phyloP scores from a whole-genome alignment of 1,139 yeast genomes.

The Suhomyces yuchorum region DNA sequence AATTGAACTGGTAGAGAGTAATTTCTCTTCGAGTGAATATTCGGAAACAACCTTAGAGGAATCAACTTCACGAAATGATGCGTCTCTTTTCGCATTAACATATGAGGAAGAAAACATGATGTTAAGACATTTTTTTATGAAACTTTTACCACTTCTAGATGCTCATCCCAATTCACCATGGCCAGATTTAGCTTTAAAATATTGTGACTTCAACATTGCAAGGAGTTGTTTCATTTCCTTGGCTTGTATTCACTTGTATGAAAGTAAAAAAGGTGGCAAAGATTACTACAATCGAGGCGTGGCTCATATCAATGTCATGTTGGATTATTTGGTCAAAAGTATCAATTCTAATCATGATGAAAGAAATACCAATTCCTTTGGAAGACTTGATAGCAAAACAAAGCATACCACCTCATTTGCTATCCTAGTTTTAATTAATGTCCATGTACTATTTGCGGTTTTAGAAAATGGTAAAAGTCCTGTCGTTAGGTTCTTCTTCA shows the following conservation, averaged over 20 bases:
- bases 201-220: slow-evolving; percentile 58
- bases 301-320: slow-evolving; percentile 52
- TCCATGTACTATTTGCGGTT: slow-evolving; percentile 52
- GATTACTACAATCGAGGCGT: slow-evolving; percentile 53
- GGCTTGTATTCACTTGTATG: slow-evolving; percentile 56
- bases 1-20: background rate
- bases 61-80: background rate
- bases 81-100: slow-evolving; percentile 16
- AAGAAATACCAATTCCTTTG: background rate
- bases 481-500: slow-evolving; percentile 47
- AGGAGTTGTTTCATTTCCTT: slow-evolving; percentile 55
- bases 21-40: background rate
- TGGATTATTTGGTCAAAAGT: slow-evolving; percentile 49
- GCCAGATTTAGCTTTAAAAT: slow-evolving; percentile 57
- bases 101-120: slow-evolving; percentile 52
- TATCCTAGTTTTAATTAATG: slow-evolving; percentile 51
- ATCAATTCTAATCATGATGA: slow-evolving; percentile 19
- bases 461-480: slow-evolving; percentile 56
- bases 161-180: slow-evolving; percentile 61
- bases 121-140: slow-evolving; percentile 54
- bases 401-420: slow-evolving; percentile 49
- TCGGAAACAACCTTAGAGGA: background rate
- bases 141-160: slow-evolving; percentile 51
- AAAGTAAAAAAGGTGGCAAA: slow-evolving; percentile 47
- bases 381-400: slow-evolving; percentile 15